phyloP scores from a whole-genome alignment of 2,329 filamentous ascomycete genomes.

The Neonectria punicea region DNA sequence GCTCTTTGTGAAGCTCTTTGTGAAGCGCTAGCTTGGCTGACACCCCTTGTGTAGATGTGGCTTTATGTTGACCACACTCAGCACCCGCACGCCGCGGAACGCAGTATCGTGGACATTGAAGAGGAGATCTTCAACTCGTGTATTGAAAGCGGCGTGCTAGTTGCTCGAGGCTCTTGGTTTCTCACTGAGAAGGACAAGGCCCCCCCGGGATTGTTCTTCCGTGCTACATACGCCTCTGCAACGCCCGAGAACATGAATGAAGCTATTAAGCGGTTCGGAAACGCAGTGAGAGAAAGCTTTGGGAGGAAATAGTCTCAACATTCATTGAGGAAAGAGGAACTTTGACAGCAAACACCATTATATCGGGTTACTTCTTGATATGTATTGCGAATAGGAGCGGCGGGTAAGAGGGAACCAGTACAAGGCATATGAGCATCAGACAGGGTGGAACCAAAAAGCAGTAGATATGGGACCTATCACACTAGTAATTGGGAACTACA shows the following conservation, averaged over 20 bases:
- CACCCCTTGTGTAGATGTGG: slow-evolving; percentile 69
- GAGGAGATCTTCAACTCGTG: slow-evolving; percentile 85
- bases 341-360: neutral
- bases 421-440: neutral
- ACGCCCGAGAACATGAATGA: slow-evolving; percentile 75
- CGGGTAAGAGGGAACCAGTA: slow-evolving; percentile 2
- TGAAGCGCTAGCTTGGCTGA: neutral
- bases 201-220: slow-evolving; percentile 80
- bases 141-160: slow-evolving; percentile 80
- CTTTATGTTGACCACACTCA: slow-evolving; percentile 72
- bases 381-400: slow-evolving; percentile 3
- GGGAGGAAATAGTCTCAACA: slow-evolving; percentile 44
- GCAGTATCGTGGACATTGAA: slow-evolving; percentile 75
- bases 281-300: slow-evolving; percentile 73
- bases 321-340: neutral
- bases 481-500: neutral
- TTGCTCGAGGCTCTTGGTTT: slow-evolving; percentile 93
- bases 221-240: slow-evolving; percentile 89
- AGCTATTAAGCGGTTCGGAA: slow-evolving; percentile 80
- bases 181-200: slow-evolving; percentile 73
- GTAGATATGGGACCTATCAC: neutral
- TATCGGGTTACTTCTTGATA: neutral
- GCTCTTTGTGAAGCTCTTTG: neutral
- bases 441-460: neutral
- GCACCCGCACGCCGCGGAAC: slow-evolving; percentile 69